Evolutionary conservation across 495 filamentous ascomycete genomes (phyloP).

Genomic region (Talaromyces trachyspermus): DNA sequence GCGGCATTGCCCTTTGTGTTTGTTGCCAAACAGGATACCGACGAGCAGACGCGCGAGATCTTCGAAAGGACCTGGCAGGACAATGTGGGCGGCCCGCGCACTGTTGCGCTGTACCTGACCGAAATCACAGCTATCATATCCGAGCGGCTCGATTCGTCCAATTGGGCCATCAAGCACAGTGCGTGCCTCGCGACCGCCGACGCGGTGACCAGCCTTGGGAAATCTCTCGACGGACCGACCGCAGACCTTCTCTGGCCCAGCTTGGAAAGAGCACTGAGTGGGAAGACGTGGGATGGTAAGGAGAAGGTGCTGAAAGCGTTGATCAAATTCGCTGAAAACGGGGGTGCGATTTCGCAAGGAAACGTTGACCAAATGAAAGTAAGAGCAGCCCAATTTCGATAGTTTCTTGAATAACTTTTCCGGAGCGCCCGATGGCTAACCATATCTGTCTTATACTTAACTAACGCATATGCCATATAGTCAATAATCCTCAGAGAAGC

Average conservation of each 20-base stretch:
- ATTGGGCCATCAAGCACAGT: slow-evolving; percentile 86
- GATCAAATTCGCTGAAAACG: slow-evolving; percentile 62
- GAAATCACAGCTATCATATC: slow-evolving; percentile 69
- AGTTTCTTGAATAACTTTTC: slow-evolving; percentile 3
- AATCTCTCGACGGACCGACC: slow-evolving; percentile 47
- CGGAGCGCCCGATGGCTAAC: slow-evolving; percentile 8
- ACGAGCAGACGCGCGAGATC: slow-evolving; percentile 64
- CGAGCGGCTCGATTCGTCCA: slow-evolving; percentile 61
- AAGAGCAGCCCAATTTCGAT: slow-evolving; percentile 11
- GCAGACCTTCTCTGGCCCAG: slow-evolving; percentile 69
- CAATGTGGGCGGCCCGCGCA: slow-evolving; percentile 76
- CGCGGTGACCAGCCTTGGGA: slow-evolving; percentile 53
- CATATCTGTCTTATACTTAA: too few relatives aligned
- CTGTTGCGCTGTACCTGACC: slow-evolving; percentile 71
- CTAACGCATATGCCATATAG: too few relatives aligned
- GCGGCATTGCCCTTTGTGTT: slow-evolving; percentile 80
- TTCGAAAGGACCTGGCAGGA: slow-evolving; percentile 84
- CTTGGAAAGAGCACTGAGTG: slow-evolving; percentile 67
- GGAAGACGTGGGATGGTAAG: slow-evolving; percentile 93
- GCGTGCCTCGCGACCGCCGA: slow-evolving; percentile 73
- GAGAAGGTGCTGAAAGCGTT: slow-evolving; percentile 83
- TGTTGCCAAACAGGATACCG: slow-evolving; percentile 74
- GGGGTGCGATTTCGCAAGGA: slow-evolving; percentile 48
- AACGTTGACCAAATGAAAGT: slow-evolving; percentile 48
- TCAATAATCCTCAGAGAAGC: slow-evolving; percentile 74